Base-by-base conservation (phyloP, 2,329 filamentous ascomycete species). In the Fusarium sp. region DNA sequence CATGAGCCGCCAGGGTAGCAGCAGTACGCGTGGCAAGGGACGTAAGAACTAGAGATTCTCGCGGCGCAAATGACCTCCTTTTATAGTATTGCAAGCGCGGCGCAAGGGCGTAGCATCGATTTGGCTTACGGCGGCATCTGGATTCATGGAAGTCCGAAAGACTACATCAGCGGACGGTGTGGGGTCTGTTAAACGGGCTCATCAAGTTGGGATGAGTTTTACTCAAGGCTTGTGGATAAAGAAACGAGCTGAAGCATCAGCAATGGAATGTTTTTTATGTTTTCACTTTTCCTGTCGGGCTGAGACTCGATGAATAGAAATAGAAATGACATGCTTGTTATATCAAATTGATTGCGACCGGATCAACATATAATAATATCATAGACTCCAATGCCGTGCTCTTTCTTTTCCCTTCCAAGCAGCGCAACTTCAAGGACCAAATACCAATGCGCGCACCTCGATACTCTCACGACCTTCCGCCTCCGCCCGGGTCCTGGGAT, bases 371-470 rank as follows among this genome's bases (percentile, higher is more conserved):
- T n/a, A n/a, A 53, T 65, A 10, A 46, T 21, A 43, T 56, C 25
- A 38, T 38, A 47, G 25, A 44, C 23, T 25, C 9, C 11, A 42
- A 30, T 38, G 50, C 32, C 38, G 13, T 43, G 11, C 15, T 42
- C 15, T 42, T 49, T 18, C 23, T 37, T 21, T 46, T 23, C 12
- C 33, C 33, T 19, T 21, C 21, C n/a, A 18, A 19, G 25, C 32
- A 32, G 43, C 33, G 28, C 10, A 37, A 19, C 16, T 23, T 83
- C 72, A 88, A 19, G 86, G 85, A 1, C 92, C 93, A 86, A 97
- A 97, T 0, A 97, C 93, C 81, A 97, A 85, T 40, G 93, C 91
- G 76, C 95, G 88, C 21, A 97, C 93, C 82, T 98, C 95, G 80
- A 98, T 97, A 80, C 94, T 97, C 85, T 97, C 93, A 73, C 95